A percentile compares a stretch with the other conserved stretches of the same genome.
Conservation (phyloP, 1,139 yeast genomes). For the Yarrowia galli region DNA sequence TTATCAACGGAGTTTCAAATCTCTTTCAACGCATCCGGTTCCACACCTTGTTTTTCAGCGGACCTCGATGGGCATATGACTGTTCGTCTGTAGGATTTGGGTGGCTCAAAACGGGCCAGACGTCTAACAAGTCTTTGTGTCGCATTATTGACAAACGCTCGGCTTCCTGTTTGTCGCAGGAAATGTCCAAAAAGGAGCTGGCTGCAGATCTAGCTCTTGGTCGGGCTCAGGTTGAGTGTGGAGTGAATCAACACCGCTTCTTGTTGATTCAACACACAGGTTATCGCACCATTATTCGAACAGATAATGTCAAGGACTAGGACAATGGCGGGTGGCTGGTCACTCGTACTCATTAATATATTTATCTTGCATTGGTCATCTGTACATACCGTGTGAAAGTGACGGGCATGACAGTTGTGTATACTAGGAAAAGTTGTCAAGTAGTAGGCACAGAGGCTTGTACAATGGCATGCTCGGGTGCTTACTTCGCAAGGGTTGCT, state of each 20-base stretch:
- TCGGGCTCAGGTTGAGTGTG: slow-evolving; percentile 13
- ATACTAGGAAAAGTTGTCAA: no score
- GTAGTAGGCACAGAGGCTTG: no score
- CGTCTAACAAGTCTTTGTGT: neutral
- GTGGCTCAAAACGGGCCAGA: slow-evolving; percentile 28
- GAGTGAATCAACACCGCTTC: slow-evolving; percentile 12
- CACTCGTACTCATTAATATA: no score
- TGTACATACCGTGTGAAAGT: no score
- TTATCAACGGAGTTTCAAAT: neutral
- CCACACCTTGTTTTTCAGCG: slow-evolving; percentile 10
- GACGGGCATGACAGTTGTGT: no score
- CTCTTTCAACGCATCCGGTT: slow-evolving; percentile 6
- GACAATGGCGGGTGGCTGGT: no score
- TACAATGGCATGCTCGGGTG: no score
- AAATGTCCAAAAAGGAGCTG: slow-evolving; percentile 1
- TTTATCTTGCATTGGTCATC: neutral
- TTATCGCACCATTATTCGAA: neutral
- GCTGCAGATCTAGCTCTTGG: slow-evolving; percentile 11
- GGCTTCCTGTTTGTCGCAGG: neutral
- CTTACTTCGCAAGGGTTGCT: no score
- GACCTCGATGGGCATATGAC: slow-evolving; percentile 2
- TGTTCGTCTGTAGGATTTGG: slow-evolving; percentile 8
- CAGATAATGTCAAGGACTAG: neutral
- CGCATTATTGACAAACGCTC: slow-evolving; percentile 1
- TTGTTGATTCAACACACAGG: slow-evolving; percentile 15